These are phyloP conservation scores for Vigna reflexopilosa DNA, from an alignment of 306 rosid species.

Conservation along the genomic window DNA sequence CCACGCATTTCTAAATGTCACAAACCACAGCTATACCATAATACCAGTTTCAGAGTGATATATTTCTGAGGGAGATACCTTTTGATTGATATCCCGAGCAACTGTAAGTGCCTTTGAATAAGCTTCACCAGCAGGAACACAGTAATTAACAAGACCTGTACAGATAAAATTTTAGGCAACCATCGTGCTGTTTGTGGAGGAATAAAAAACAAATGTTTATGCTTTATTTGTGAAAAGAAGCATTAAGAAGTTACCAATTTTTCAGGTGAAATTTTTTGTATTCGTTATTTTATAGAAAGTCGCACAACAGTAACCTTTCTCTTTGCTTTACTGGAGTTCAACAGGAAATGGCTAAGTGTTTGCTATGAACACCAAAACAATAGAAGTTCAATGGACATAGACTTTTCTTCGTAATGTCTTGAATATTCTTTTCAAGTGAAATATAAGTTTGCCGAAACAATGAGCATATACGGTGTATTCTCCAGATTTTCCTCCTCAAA, in stretches of 20 bases:
- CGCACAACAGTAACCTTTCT: slow-evolving; percentile 19
- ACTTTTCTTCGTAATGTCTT: slow-evolving; percentile 2
- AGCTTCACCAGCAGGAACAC: slow-evolving; percentile 87
- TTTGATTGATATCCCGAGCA: slow-evolving; percentile 77
- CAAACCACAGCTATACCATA: background rate
- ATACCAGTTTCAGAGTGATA: slow-evolving; percentile 22
- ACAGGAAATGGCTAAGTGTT: background rate
- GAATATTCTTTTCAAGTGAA: slow-evolving; percentile 28
- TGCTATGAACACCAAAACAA: slow-evolving; percentile 20
- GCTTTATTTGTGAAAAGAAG: slow-evolving; percentile 6
- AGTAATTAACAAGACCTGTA: slow-evolving; percentile 86
- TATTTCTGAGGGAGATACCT: slow-evolving; percentile 55
- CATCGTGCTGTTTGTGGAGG: slow-evolving; percentile 11
- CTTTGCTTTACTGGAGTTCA: slow-evolving; percentile 29
- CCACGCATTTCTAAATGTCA: slow-evolving; percentile 19
- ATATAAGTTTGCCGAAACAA: background rate
- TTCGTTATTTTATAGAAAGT: slow-evolving; percentile 10
- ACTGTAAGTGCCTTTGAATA: slow-evolving; percentile 75
- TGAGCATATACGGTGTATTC: background rate
- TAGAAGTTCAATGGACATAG: slow-evolving; percentile 17
- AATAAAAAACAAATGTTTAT: background rate
- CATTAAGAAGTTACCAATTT: background rate
- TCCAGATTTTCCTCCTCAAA: background rate
- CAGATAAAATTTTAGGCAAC: slow-evolving; percentile 32
- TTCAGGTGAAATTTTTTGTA: background rate